phyloP scores from a whole-genome alignment of 257 asterid genomes.

The Jasminum sambac region DNA sequence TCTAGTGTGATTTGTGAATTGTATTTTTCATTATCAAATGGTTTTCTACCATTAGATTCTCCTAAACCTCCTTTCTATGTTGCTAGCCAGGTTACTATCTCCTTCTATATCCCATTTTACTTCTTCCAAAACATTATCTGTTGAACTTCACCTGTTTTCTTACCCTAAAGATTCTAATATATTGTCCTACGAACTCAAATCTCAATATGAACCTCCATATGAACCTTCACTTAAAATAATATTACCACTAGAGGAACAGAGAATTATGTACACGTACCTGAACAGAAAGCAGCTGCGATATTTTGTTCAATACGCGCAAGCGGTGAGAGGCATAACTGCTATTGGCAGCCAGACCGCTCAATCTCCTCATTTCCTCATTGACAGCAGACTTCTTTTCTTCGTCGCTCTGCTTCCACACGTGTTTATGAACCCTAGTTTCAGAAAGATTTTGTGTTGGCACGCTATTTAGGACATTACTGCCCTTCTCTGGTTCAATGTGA shows the following conservation, averaged over 20 bases:
- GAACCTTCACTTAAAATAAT: background rate
- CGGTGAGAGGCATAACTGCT: constrained; percentile 76
- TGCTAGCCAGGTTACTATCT: too few relatives aligned
- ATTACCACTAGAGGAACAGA: background rate
- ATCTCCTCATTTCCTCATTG: constrained; percentile 52
- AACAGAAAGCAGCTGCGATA: constrained; percentile 57
- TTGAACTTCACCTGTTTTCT: too few relatives aligned
- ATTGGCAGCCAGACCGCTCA: constrained; percentile 57
- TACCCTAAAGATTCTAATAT: too few relatives aligned
- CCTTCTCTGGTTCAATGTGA: constrained; percentile 7
- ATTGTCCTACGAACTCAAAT: too few relatives aligned
- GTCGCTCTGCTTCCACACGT: constrained; percentile 23
- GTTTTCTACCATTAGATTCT: too few relatives aligned
- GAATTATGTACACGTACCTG: constrained; percentile 38
- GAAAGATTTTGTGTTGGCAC: constrained; percentile 23
- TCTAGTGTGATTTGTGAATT: too few relatives aligned
- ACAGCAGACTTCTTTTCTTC: constrained; percentile 55
- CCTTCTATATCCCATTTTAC: too few relatives aligned
- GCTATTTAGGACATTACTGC: constrained; percentile 23
- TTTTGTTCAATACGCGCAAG: constrained; percentile 62
- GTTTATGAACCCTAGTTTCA: constrained; percentile 24
- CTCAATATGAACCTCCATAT: too few relatives aligned
- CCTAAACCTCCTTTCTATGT: too few relatives aligned
- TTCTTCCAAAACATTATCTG: too few relatives aligned
- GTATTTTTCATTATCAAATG: too few relatives aligned